These are phyloP conservation scores for Phytopythium aichiense DNA, from an alignment of 352 stramenopile genomes.

Conservation along the genomic window DNA sequence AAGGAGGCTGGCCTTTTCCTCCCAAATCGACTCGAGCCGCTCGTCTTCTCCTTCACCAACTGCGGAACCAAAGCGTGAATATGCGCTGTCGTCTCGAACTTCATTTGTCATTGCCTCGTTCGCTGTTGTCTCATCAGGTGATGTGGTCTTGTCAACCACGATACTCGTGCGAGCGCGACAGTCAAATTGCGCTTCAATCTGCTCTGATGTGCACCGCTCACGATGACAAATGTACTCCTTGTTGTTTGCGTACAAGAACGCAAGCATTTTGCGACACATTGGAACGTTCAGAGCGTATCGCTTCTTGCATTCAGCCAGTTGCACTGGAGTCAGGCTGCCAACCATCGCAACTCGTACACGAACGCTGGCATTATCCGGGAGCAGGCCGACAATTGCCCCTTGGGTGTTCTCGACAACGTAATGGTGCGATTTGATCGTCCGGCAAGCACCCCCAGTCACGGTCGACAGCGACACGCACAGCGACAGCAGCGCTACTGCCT, in stretches of 20 bases:
- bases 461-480: not conserved
- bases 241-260: not conserved
- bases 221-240: not conserved
- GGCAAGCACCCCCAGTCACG: not conserved
- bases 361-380: not conserved
- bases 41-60: not conserved
- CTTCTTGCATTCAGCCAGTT: not conserved
- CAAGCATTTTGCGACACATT: not conserved
- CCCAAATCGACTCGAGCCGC: conserved; percentile 5
- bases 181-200: not conserved
- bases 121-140: too few species aligned
- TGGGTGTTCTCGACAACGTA: not conserved
- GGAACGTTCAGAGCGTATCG: not conserved
- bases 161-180: not conserved
- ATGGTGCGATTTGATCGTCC: not conserved
- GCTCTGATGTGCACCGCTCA: not conserved
- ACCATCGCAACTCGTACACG: not conserved
- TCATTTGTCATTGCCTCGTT: too few species aligned
- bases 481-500: not conserved
- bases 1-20: not conserved
- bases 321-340: not conserved
- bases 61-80: conserved; percentile 6
- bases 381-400: not conserved
- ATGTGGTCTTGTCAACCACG: not conserved
- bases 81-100: not conserved